phyloP scores from a whole-genome alignment of 345 rosid species.

The Rhodomyrtus tomentosa region DNA sequence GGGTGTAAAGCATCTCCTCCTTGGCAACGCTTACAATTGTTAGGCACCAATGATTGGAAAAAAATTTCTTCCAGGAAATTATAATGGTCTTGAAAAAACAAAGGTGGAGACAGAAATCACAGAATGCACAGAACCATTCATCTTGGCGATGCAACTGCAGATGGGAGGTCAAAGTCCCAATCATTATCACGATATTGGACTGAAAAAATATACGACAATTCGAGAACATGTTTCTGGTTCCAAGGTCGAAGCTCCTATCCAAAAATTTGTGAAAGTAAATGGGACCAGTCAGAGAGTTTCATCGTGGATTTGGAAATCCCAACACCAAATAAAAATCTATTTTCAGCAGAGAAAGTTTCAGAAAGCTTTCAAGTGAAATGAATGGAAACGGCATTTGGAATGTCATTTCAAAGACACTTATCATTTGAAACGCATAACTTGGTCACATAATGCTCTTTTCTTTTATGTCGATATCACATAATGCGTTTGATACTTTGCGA shows the following conservation, averaged over 20 bases:
- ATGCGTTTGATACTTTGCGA: no score
- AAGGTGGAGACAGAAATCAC: not conserved
- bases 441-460: not conserved
- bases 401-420: not conserved
- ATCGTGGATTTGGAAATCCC: not conserved
- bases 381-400: not conserved
- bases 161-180: not conserved
- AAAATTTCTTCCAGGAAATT: not conserved
- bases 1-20: no score
- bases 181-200: not conserved
- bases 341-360: not conserved
- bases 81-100: not conserved
- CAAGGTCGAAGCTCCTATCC: not conserved
- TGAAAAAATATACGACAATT: not conserved
- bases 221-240: not conserved
- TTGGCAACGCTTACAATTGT: not conserved
- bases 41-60: not conserved
- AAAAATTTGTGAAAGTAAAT: not conserved
- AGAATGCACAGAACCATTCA: not conserved
- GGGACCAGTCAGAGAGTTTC: not conserved
- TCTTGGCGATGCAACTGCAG: not conserved
- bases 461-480: not conserved
- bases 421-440: not conserved
- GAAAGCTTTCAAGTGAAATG: not conserved
- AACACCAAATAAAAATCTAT: not conserved